Conservation (phyloP, 805 yeast genomes). For the Wickerhamomyces bisporus region DNA sequence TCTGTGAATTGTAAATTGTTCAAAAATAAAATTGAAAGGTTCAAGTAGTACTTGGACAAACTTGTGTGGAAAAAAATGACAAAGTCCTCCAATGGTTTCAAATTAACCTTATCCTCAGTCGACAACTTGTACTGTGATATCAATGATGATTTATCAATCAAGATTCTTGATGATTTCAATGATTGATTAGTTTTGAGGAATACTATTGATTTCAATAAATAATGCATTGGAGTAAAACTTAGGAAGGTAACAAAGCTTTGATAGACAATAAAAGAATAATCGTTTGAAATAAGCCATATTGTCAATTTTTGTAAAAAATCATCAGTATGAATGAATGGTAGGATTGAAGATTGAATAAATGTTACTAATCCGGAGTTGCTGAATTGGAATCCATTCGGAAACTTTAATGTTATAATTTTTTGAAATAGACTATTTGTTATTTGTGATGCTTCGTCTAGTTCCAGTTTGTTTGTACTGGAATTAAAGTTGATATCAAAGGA, state of each 20-base stretch:
- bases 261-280: conserved; percentile 10
- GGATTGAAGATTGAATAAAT: conserved; percentile 9
- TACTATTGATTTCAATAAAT: conserved; percentile 18
- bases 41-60: conserved; percentile 32
- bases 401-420: conserved; percentile 6
- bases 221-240: conserved; percentile 14
- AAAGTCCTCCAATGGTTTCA: conserved; percentile 20
- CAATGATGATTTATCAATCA: conserved; percentile 23
- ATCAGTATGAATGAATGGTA: conserved; percentile 16
- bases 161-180: conserved; percentile 26
- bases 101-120: conserved; percentile 17
- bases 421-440: conserved; percentile 9
- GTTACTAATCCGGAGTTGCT: conserved; percentile 7
- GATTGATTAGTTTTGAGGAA: conserved; percentile 23
- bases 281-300: conserved; percentile 9
- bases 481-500: conserved; percentile 15
- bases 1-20: conserved; percentile 23
- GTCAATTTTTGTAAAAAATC: conserved; percentile 12
- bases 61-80: conserved; percentile 25
- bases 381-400: conserved; percentile 13
- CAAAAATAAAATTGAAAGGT: conserved; percentile 33
- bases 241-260: conserved; percentile 14
- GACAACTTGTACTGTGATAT: conserved; percentile 24
- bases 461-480: conserved; percentile 5
- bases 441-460: conserved; percentile 16